Evolutionary conservation across 2,329 filamentous ascomycete species (phyloP), one percentile per base, ranked within the genome.

Genomic region (Davidsoniella virescens): DNA sequence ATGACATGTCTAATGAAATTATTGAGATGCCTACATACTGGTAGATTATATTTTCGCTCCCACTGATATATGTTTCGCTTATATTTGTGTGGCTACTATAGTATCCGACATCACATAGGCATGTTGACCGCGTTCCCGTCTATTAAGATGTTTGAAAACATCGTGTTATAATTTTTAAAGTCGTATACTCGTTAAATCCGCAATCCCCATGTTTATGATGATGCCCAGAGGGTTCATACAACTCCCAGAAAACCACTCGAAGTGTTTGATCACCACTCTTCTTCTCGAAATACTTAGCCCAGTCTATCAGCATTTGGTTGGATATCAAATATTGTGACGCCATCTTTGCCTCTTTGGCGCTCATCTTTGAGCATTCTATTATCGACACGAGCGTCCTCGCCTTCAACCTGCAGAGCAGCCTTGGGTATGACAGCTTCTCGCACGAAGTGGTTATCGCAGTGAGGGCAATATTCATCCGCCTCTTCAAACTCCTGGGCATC

Each of bases 371-470:
- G 71, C 86, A 98, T 95, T 68, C 84, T 78, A 59, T 76, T 78
- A 65, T 98, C 86, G 58, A 88, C 75, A 54, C 92, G 74, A 2
- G 81, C 80, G 67, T 98, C 93, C 55, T 93, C 90, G 54, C 90
- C 85, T 69, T 98, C 92, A 47, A 98, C 76, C 57, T 88, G 78
- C 47, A 98, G 68, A 36, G 83, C 76, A 8, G 88, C 76, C 66
- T 93, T 84, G 18, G 92, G 86, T 4, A 82, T 85, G 58, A 83
- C 67, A 47, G 92, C 93, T 4, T 96, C 88, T 56, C 98, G 72
- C 38, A 98, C 84, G 62, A 88, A 98, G 67, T 98, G 93, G 69
- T 98, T 98, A 64, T 98, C 92, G 71, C 92, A 98, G 69, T 95
- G 86, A 18, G 92, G 93, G 71, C 92, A 98, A 73, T 94, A 98